Evolutionary conservation across 352 stramenopile species (phyloP).

Genomic region (Elongisporangium senticosum): DNA sequence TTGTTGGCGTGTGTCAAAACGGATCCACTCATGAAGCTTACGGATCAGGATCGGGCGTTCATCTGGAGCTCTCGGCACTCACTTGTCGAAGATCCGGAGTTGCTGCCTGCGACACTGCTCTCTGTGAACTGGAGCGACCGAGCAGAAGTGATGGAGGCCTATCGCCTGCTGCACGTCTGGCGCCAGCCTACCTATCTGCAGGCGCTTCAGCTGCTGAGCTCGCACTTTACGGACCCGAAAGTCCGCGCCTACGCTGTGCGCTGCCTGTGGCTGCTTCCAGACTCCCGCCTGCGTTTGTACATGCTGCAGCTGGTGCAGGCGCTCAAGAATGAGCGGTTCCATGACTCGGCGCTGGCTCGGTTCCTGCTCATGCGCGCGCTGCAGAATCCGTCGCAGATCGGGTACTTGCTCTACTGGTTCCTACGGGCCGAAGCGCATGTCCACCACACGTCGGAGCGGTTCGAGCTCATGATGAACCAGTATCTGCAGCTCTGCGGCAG

Average conservation of each 20-base stretch:
- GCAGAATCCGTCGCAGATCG: conserved; percentile 71
- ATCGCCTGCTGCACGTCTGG: conserved; percentile 76
- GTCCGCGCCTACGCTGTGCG: conserved; percentile 90
- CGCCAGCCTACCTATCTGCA: conserved; percentile 72
- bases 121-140: conserved; percentile 82
- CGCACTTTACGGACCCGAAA: conserved; percentile 86
- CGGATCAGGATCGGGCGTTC: conserved; percentile 50
- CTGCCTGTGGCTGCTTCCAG: conserved; percentile 80
- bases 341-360: conserved; percentile 72
- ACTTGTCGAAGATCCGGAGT: conserved; percentile 57
- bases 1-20: conserved; percentile 46
- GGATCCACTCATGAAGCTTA: conserved; percentile 63
- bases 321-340: conserved; percentile 81
- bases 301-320: conserved; percentile 83
- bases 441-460: conserved; percentile 54
- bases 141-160: conserved; percentile 74
- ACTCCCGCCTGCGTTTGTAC: conserved; percentile 86
- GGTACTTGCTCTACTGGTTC: conserved; percentile 83
- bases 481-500: conserved; percentile 87
- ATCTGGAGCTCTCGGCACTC: conserved; percentile 63
- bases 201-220: conserved; percentile 84
- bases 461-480: conserved; percentile 60
- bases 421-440: conserved; percentile 66
- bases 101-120: conserved; percentile 82
- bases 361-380: conserved; percentile 74